These are phyloP conservation scores for Trichoderma harzianum DNA, from an alignment of 2,329 filamentous ascomycete species.

Conservation along the genomic window DNA sequence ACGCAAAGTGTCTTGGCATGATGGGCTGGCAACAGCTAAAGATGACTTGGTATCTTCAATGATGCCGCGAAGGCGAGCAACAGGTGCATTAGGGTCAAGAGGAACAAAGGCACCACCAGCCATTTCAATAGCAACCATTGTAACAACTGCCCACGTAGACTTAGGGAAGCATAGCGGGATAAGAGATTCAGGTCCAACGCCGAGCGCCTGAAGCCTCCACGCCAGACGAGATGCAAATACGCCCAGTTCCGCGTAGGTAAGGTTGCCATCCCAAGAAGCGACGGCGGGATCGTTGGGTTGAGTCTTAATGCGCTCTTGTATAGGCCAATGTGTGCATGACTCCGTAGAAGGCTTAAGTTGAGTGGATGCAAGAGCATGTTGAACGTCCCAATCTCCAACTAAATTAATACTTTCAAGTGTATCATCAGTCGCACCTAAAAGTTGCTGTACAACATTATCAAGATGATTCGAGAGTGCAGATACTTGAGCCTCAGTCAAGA, in stretches of 20 bases:
- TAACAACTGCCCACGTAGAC: conserved; percentile 21
- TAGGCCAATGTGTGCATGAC: conserved; percentile 19
- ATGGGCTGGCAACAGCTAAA: not conserved
- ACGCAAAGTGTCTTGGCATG: not conserved
- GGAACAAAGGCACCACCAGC: conserved; percentile 23
- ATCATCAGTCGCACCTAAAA: not conserved
- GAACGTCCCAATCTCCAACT: conserved; percentile 1
- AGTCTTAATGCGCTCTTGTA: not conserved
- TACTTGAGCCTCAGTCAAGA: not conserved
- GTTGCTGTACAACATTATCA: conserved; percentile 1
- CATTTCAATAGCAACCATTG: conserved; percentile 22
- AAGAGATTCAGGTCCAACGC: conserved; percentile 14
- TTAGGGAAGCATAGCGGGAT: conserved; percentile 23
- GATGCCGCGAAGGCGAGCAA: conserved; percentile 12
- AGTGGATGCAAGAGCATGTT: conserved; percentile 2
- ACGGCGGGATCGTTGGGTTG: conserved; percentile 6
- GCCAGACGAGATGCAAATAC: conserved; percentile 5
- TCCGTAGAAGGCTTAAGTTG: conserved; percentile 5
- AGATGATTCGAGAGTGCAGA: conserved; percentile 1
- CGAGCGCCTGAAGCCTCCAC: conserved; percentile 13
- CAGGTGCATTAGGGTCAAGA: conserved; percentile 20
- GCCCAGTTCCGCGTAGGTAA: conserved; percentile 16
- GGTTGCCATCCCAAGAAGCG: conserved; percentile 19
- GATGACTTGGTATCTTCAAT: conserved; percentile 10
- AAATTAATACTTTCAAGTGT: not conserved